A percentile compares a stretch with the other conserved stretches of the same genome.
Evolutionary conservation across 352 stramenopile genomes (phyloP).

Genomic region (Saprolegnia parasitica): DNA sequence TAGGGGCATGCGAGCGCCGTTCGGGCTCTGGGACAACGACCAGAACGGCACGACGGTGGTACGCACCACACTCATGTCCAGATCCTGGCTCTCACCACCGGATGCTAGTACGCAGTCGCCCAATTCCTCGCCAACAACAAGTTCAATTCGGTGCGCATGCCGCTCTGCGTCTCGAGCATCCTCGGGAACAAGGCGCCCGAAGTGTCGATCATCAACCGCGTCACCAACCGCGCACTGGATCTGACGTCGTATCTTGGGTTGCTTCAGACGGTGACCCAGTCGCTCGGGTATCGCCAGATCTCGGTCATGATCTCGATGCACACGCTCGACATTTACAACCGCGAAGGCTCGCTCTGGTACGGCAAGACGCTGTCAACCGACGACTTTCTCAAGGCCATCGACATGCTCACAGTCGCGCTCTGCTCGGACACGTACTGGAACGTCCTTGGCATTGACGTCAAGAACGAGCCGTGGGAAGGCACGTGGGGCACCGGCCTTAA

Average conservation of each 20-base stretch:
- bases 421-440: constrained; percentile 46
- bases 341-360: constrained; percentile 42
- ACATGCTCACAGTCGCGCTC: constrained; percentile 36
- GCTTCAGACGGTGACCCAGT: constrained; percentile 32
- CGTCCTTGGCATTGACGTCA: constrained; percentile 53
- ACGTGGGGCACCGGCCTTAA: constrained; percentile 41
- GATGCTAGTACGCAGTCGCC: constrained; percentile 36
- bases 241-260: constrained; percentile 27
- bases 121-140: constrained; percentile 43
- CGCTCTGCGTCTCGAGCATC: constrained; percentile 33
- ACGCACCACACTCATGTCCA: neutral
- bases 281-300: constrained; percentile 31
- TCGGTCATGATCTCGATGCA: constrained; percentile 49
- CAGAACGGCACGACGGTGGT: constrained; percentile 32
- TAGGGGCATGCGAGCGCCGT: constrained; percentile 26
- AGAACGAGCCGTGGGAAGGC: constrained; percentile 53
- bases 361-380: constrained; percentile 36
- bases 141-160: constrained; percentile 42
- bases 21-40: constrained; percentile 32
- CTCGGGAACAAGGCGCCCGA: constrained; percentile 30
- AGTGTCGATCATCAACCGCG: constrained; percentile 26
- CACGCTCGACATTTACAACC: constrained; percentile 35
- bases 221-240: constrained; percentile 30
- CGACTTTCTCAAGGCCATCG: constrained; percentile 42
- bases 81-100: neutral